phyloP scores from a whole-genome alignment of 768 basidiomycete species.

The Boletus subparvulus region DNA sequence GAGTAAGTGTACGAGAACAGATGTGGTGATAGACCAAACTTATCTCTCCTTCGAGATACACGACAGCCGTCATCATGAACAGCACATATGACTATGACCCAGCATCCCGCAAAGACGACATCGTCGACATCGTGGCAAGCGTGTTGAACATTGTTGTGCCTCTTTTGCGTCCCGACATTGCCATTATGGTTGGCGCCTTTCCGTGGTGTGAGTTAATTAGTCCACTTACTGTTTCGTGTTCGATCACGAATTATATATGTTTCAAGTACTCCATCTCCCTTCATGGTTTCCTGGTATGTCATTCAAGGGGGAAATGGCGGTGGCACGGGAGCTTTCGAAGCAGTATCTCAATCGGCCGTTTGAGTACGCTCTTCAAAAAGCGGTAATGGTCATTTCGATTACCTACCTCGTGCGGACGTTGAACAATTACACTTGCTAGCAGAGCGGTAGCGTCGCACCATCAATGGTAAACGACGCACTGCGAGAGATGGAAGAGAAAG shows the following conservation, averaged over 20 bases:
- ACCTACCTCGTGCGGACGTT: not conserved
- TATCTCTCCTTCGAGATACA: not conserved
- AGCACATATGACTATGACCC: conserved; percentile 13
- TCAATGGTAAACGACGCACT: conserved; percentile 7
- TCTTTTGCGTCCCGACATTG: not conserved
- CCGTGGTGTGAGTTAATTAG: not conserved
- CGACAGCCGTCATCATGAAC: conserved; percentile 11
- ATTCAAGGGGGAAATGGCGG: not conserved
- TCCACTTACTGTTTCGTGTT: not conserved
- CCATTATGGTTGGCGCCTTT: not conserved
- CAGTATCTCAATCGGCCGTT: conserved; percentile 1
- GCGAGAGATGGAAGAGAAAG: not conserved
- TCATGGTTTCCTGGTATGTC: conserved; percentile 5
- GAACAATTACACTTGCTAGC: not conserved
- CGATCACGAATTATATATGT: too few species aligned
- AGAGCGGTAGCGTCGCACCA: not conserved
- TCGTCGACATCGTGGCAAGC: not conserved
- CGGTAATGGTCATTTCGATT: not conserved
- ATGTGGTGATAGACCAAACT: not conserved
- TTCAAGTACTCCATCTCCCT: conserved; percentile 1
- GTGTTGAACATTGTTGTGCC: not conserved
- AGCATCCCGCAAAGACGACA: not conserved
- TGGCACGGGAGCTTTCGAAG: not conserved
- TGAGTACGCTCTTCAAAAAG: conserved; percentile 1
- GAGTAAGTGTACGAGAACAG: not conserved